phyloP scores from a whole-genome alignment of 192 early-diverging fungal species.

The Podila verticillata region DNA sequence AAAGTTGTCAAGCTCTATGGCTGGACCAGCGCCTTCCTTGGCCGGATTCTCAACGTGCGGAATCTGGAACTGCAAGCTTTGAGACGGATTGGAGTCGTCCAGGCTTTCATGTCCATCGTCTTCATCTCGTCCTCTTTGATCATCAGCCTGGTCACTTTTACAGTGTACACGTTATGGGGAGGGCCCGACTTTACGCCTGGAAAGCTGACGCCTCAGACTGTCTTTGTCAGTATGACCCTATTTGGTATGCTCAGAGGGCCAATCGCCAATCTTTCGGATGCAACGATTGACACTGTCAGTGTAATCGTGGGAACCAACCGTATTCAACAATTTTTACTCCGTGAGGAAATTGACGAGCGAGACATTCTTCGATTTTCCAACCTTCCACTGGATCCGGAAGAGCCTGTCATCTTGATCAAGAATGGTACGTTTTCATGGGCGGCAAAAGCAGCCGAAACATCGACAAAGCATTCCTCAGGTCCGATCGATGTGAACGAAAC shows the following conservation, averaged over 20 bases:
- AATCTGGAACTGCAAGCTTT: constrained; percentile 30
- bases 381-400: constrained; percentile 9
- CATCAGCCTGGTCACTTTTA: constrained; percentile 44
- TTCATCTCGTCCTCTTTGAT: constrained; percentile 41
- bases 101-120: constrained; percentile 42
- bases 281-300: constrained; percentile 62
- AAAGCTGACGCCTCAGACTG: constrained; percentile 52
- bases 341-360: constrained; percentile 32
- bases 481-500: neutral
- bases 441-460: neutral
- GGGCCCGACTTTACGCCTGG: constrained; percentile 39
- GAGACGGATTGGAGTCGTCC: constrained; percentile 18
- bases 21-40: constrained; percentile 32
- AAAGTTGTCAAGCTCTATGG: constrained; percentile 54
- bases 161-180: constrained; percentile 35
- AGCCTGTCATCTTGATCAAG: constrained; percentile 23
- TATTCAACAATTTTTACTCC: constrained; percentile 54
- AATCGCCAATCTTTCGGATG: constrained; percentile 64
- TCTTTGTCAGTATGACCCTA: constrained; percentile 71
- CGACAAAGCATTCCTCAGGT: neutral
- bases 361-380: constrained; percentile 18
- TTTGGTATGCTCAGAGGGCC: constrained; percentile 72
- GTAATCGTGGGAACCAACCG: constrained; percentile 65
- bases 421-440: constrained; percentile 18
- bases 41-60: constrained; percentile 28